These are phyloP conservation scores for Aspergillus wentii DNA, from an alignment of 495 filamentous ascomycete genomes.

Conservation along the genomic window DNA sequence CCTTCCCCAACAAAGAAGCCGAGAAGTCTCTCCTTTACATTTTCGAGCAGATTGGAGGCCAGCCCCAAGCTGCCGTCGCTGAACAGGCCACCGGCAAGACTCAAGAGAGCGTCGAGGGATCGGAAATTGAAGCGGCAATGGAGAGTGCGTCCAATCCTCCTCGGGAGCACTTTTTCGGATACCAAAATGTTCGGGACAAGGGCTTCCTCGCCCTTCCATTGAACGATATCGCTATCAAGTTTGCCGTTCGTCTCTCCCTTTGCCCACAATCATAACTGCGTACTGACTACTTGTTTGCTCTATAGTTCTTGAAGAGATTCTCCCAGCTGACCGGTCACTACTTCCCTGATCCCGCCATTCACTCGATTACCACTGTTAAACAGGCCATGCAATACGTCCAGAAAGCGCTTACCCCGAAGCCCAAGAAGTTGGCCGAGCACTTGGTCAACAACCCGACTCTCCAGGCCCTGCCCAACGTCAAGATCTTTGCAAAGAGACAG, in stretches of 20 bases:
- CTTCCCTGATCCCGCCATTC: constrained; percentile 63
- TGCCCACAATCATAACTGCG: background rate
- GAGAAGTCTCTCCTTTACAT: constrained; percentile 30
- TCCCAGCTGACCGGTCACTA: constrained; percentile 71
- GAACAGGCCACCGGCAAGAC: constrained; percentile 6
- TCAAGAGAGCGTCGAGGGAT: constrained; percentile 9
- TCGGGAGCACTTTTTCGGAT: constrained; percentile 10
- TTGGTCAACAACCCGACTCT: constrained; percentile 35
- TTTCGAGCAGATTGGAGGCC: constrained; percentile 33
- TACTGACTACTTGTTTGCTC: constrained; percentile 1
- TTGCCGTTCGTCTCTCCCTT: constrained; percentile 55
- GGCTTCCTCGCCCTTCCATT: constrained; percentile 41
- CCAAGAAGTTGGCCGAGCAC: constrained; percentile 45
- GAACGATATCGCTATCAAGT: constrained; percentile 57
- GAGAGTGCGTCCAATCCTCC: background rate
- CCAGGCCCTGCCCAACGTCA: constrained; percentile 61
- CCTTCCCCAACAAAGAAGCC: constrained; percentile 23
- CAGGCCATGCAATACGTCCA: constrained; percentile 49
- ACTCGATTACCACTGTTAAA: constrained; percentile 45
- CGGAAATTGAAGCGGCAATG: constrained; percentile 2
- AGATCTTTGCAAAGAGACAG: constrained; percentile 52
- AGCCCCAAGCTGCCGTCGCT: constrained; percentile 6
- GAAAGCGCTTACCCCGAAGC: constrained; percentile 49
- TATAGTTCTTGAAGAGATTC: constrained; percentile 69
- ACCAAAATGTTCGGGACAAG: constrained; percentile 13